phyloP scores from a whole-genome alignment of 352 stramenopile species.

The Globisporangium rhizosaccharum region DNA sequence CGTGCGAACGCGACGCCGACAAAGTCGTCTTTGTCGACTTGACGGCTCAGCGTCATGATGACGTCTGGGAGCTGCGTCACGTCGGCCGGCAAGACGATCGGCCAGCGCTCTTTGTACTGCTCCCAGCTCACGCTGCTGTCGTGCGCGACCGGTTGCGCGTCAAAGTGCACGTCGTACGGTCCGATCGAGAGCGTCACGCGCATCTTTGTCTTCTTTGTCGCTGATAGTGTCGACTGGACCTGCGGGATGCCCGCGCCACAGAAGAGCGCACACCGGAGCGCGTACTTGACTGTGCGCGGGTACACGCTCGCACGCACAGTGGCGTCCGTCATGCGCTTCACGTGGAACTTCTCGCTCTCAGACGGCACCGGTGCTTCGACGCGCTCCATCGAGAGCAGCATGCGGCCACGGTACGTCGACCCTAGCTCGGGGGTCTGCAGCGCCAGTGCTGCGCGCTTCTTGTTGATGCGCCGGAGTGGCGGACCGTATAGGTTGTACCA shows the following conservation, averaged over 20 bases:
- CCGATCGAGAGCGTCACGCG: conserved; percentile 49
- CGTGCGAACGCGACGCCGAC: conserved; percentile 54
- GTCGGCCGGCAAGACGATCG: conserved; percentile 54
- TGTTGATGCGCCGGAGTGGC: conserved; percentile 48
- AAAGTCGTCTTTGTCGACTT: conserved; percentile 54
- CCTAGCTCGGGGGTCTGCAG: conserved; percentile 59
- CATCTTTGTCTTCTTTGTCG: conserved; percentile 22
- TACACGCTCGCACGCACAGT: conserved; percentile 11
- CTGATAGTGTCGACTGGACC: conserved; percentile 5
- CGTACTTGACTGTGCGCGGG: conserved; percentile 60
- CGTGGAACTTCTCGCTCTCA: conserved; percentile 57
- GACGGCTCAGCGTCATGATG: conserved; percentile 56
- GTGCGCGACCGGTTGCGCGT: conserved; percentile 39
- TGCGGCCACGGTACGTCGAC: conserved; percentile 74
- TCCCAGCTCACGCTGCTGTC: conserved; percentile 46
- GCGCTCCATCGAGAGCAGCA: conserved; percentile 75
- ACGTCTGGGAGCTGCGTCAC: conserved; percentile 66
- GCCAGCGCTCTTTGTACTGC: conserved; percentile 36
- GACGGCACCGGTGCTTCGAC: conserved; percentile 30
- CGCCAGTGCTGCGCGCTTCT: conserved; percentile 43
- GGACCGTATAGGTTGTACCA: conserved; percentile 88
- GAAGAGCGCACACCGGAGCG: conserved; percentile 53
- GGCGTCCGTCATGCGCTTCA: conserved; percentile 38
- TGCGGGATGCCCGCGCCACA: conserved; percentile 51
- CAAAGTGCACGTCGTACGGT: conserved; percentile 39